Percentiles rank a stretch among this genome's conserved stretches.
These are phyloP conservation scores for Claviceps quebecensis DNA, from an alignment of 2,329 filamentous ascomycete genomes.

Conservation along the genomic window DNA sequence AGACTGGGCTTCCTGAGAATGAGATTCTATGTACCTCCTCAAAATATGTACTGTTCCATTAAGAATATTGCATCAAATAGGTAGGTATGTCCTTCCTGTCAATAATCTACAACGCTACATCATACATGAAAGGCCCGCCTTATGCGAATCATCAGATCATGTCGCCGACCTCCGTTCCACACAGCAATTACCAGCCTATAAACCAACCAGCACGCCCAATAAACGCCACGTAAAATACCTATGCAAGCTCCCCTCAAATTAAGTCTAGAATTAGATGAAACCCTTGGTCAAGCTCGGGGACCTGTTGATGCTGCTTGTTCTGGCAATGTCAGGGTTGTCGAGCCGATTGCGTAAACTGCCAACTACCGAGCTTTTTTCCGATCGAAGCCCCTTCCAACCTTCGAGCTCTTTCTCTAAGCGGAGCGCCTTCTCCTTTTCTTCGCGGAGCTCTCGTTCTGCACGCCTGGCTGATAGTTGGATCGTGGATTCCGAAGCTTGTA, in stretches of 20 bases:
- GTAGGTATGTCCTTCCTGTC: conserved; percentile 6
- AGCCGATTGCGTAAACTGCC: conserved; percentile 27
- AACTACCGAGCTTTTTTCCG: conserved; percentile 42
- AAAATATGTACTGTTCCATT: too few species aligned
- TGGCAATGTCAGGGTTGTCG: conserved; percentile 36
- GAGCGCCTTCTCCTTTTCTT: conserved; percentile 71
- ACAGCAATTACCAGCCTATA: neutral
- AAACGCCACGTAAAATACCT: conserved; percentile 2
- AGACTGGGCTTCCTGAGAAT: too few species aligned
- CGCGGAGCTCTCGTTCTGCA: conserved; percentile 77
- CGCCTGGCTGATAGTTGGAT: conserved; percentile 71
- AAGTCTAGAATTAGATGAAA: conserved; percentile 26
- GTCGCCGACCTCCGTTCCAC: neutral
- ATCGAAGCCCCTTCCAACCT: conserved; percentile 62
- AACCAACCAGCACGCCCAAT: neutral
- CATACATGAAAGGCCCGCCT: conserved; percentile 6
- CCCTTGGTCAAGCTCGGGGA: conserved; percentile 61
- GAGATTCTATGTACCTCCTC: too few species aligned
- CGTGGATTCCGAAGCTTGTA: conserved; percentile 74
- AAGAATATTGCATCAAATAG: conserved; percentile 4
- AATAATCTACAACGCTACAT: conserved; percentile 6
- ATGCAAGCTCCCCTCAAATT: neutral
- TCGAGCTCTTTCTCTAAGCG: conserved; percentile 82
- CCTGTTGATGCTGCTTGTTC: conserved; percentile 52
- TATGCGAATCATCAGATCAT: conserved; percentile 4